A percentile compares a stretch with the other conserved stretches of the same genome.
phyloP scores from a whole-genome alignment of 805 yeast species.

The Spathaspora girioi region DNA sequence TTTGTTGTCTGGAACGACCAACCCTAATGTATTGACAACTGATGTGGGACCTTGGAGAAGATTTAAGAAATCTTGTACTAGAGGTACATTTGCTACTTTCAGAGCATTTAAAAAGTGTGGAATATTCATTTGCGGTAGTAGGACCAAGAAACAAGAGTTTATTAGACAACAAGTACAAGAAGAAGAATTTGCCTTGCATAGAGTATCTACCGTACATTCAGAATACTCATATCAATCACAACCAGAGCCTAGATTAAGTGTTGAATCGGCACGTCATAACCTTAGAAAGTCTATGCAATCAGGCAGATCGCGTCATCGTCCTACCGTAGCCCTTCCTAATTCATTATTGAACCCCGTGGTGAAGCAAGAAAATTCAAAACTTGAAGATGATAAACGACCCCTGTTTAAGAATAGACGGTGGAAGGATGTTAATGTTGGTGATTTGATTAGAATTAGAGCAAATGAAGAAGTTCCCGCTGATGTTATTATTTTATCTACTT shows the following conservation, averaged over 20 bases:
- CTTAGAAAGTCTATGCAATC: constrained; percentile 12
- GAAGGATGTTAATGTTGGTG: constrained; percentile 74
- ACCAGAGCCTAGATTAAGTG: constrained; percentile 5
- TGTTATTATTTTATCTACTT: constrained; percentile 56
- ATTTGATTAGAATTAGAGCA: constrained; percentile 62
- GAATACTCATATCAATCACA: constrained; percentile 19
- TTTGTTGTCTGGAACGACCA: constrained; percentile 48
- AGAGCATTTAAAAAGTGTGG: constrained; percentile 17
- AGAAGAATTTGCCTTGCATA: constrained; percentile 25
- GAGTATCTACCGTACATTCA: constrained; percentile 37
- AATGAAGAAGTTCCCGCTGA: constrained; percentile 84
- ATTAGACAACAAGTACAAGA: constrained; percentile 21
- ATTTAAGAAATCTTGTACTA: constrained; percentile 58
- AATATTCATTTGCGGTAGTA: constrained; percentile 23
- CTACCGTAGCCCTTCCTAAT: constrained; percentile 11
- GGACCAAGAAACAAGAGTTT: constrained; percentile 20
- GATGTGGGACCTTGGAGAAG: constrained; percentile 61
- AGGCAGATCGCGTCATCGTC: constrained; percentile 4
- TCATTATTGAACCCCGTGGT: constrained; percentile 19
- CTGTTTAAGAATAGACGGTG: constrained; percentile 50
- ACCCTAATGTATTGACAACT: constrained; percentile 55
- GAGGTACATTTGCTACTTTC: constrained; percentile 13
- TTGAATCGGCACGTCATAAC: background rate
- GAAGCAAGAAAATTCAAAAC: constrained; percentile 6
- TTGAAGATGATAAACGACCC: constrained; percentile 5